Conservation (phyloP, 495 filamentous ascomycete species). For the Platismatia glauca region DNA sequence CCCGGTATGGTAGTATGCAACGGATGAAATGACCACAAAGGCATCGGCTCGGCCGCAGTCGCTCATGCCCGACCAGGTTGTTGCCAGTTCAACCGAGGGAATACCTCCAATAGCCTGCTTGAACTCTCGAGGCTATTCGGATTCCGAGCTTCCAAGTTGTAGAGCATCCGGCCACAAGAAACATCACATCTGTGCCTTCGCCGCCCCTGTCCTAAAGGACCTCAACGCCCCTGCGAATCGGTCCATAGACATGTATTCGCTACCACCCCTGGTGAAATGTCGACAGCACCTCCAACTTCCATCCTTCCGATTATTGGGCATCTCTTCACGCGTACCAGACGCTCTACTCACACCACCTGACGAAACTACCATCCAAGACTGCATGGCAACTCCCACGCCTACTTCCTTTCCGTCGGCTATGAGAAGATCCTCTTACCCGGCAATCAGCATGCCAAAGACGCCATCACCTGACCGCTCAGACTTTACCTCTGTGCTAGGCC, state of each 20-base stretch:
- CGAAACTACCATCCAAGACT: slow-evolving; percentile 15
- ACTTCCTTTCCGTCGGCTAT: background rate
- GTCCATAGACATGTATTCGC: background rate
- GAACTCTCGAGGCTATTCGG: slow-evolving; percentile 15
- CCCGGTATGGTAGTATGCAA: background rate
- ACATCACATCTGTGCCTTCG: background rate
- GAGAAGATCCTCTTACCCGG: slow-evolving; percentile 6
- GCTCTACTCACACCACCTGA: slow-evolving; percentile 25
- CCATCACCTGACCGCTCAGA: slow-evolving; percentile 5
- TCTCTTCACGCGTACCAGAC: slow-evolving; percentile 34
- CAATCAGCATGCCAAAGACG: slow-evolving; percentile 19
- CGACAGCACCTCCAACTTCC: slow-evolving; percentile 27
- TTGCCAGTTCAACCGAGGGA: background rate
- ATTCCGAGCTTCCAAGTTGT: slow-evolving; percentile 14
- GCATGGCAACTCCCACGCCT: background rate
- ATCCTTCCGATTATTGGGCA: slow-evolving; percentile 35
- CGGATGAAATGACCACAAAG: slow-evolving; percentile 9
- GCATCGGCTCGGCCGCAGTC: slow-evolving; percentile 11
- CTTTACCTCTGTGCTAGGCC: background rate
- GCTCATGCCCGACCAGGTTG: slow-evolving; percentile 4
- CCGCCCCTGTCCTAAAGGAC: background rate
- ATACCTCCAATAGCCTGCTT: background rate
- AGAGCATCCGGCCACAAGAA: slow-evolving; percentile 9
- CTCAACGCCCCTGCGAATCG: background rate
- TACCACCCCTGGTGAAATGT: slow-evolving; percentile 4